These are phyloP conservation scores for Incumbomyces delicatus DNA, from an alignment of 2,329 filamentous ascomycete genomes.

Conservation along the genomic window DNA sequence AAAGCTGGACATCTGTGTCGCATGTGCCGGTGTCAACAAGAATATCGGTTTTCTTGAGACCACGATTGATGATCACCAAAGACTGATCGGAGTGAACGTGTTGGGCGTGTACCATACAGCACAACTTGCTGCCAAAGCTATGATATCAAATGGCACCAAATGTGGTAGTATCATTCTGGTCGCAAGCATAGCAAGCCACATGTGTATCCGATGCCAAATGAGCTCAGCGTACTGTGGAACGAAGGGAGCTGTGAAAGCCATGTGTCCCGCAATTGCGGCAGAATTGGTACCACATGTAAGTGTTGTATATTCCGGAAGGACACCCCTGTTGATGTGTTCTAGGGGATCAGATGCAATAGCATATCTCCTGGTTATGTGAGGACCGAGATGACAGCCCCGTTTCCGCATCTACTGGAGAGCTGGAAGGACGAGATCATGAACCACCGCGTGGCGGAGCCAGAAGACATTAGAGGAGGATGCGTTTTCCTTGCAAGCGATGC, in stretches of 20 bases:
- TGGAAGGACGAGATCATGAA: conserved; percentile 45
- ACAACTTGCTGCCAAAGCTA: conserved; percentile 40
- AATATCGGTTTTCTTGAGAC: conserved; percentile 38
- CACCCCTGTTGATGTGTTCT: not conserved
- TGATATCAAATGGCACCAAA: conserved; percentile 43
- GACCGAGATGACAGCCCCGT: conserved; percentile 30
- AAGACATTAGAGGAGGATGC: conserved; percentile 42
- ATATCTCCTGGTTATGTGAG: conserved; percentile 34
- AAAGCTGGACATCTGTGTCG: conserved; percentile 35
- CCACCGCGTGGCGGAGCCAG: conserved; percentile 37
- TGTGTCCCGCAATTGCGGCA: conserved; percentile 40
- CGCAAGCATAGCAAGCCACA: conserved; percentile 44
- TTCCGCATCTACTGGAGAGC: conserved; percentile 38
- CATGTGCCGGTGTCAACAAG: conserved; percentile 38
- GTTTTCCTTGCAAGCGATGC: conserved; percentile 42
- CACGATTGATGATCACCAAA: conserved; percentile 32
- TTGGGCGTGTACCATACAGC: conserved; percentile 39
- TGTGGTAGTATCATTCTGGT: conserved; percentile 45
- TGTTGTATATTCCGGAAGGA: conserved; percentile 6
- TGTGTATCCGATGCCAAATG: conserved; percentile 41
- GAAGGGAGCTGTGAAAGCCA: conserved; percentile 39
- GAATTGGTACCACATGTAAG: conserved; percentile 32
- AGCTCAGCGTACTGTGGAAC: conserved; percentile 40
- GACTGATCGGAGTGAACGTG: conserved; percentile 36
- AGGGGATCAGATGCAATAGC: conserved; percentile 35